phyloP scores from a whole-genome alignment of 805 yeast species.

The Jamesozyma gamospora region DNA sequence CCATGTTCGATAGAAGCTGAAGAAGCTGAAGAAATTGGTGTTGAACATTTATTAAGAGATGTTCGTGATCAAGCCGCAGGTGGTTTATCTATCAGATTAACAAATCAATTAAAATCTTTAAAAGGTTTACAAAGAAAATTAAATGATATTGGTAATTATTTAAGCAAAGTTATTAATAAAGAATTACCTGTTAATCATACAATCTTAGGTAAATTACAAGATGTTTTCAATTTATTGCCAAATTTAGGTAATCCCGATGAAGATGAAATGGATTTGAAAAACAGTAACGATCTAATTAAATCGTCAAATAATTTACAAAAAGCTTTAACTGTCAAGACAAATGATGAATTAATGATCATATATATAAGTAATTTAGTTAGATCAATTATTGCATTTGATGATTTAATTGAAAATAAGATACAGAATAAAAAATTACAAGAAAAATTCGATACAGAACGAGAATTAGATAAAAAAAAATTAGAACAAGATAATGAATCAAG shows the following conservation, averaged over 20 bases:
- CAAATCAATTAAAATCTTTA: slow-evolving; percentile 81
- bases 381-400: slow-evolving; percentile 93
- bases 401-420: slow-evolving; percentile 89
- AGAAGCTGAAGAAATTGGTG: slow-evolving; percentile 99
- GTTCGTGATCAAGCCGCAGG: slow-evolving; percentile 97
- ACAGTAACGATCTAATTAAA: slow-evolving; percentile 24
- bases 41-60: slow-evolving; percentile 89
- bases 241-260: slow-evolving; percentile 43
- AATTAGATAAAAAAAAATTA: slow-evolving; percentile 16
- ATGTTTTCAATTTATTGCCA: slow-evolving; percentile 87
- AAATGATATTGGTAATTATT: slow-evolving; percentile 64
- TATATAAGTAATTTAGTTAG: slow-evolving; percentile 85
- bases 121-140: slow-evolving; percentile 77
- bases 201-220: slow-evolving; percentile 86
- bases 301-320: slow-evolving; percentile 46
- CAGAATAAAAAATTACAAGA: slow-evolving; percentile 52
- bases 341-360: slow-evolving; percentile 90
- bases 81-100: slow-evolving; percentile 71
- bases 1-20: slow-evolving; percentile 93
- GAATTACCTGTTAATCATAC: slow-evolving; percentile 81
- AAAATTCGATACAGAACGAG: slow-evolving; percentile 29
- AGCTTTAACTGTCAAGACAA: slow-evolving; percentile 86
- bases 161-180: slow-evolving; percentile 60
- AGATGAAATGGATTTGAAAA: slow-evolving; percentile 22
- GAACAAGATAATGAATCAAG: not conserved